Conservation (phyloP, 1,284 basidiomycete species). For the Naganishia sp. region DNA sequence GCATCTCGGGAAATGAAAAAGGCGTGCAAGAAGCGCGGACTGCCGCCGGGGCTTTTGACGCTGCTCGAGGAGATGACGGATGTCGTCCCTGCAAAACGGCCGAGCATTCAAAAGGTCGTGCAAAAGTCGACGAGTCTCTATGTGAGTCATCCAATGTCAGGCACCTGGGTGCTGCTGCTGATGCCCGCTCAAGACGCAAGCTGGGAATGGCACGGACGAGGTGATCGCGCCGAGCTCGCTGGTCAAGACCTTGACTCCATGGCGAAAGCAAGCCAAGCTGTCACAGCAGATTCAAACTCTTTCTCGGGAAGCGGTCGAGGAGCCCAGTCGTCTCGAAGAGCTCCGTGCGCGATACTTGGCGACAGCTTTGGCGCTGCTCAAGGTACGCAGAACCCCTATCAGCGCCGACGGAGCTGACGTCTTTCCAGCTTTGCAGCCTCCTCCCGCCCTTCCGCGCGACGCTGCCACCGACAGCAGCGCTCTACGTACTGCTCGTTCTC, state of each 20-base stretch:
- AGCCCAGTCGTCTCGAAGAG: background rate
- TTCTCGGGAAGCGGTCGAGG: background rate
- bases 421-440: conserved; percentile 11
- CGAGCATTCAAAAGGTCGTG: conserved; percentile 70
- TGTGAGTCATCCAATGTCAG: background rate
- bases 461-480: background rate
- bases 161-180: background rate
- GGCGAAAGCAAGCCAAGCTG: too few species aligned
- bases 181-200: too few species aligned
- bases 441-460: conserved; percentile 6
- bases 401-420: background rate
- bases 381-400: background rate
- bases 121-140: conserved; percentile 18
- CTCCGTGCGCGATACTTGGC: background rate
- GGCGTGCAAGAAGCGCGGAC: conserved; percentile 65
- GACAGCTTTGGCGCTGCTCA: conserved; percentile 3
- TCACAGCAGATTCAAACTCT: too few species aligned
- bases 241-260: too few species aligned
- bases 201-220: too few species aligned
- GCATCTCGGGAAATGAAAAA: conserved; percentile 59
- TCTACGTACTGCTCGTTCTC: conserved; percentile 9
- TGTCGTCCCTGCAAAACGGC: conserved; percentile 63
- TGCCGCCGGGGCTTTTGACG: conserved; percentile 68
- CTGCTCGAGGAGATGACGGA: conserved; percentile 72
- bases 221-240: too few species aligned